Evolutionary conservation across 176 grass and related monocot species (phyloP), one percentile per base, ranked within the genome.

Genomic region (Elymus sibiricus): DNA sequence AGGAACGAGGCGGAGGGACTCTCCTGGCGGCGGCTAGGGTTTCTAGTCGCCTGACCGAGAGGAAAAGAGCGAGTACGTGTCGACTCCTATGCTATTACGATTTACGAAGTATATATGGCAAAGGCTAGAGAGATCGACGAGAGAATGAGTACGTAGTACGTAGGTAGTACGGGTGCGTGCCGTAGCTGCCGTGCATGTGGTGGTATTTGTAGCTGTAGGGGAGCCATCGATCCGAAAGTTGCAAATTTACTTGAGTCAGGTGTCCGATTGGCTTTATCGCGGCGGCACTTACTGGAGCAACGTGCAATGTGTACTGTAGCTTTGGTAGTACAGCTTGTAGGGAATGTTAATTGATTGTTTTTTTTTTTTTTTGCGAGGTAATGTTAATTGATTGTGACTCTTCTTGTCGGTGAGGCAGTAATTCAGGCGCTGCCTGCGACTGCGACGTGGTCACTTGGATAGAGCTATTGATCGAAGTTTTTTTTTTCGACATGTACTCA

Each of bases 161-260:
- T n/a, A 66, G 0, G 14, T 66, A 5, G 31, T 37, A 72, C 69
- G 37, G 22, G 37, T 72, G 69, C 69, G 11, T 72, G 37, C 69
- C 14, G 77, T 62, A 43, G 37, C 60, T 29, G 78, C 31, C 31
- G 19, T 59, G 60, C 53, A 15, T 32, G 32, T 79, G n/a, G 77
- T 63, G 22, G 77, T 79, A 80, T 65, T 80, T 80, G 43, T 80
- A 80, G 55, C 65, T 80, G 43, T 80, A 80, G 55, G 78, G 17
- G 37, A 28, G 13, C 0, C 59, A 28, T 79, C 16, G 77, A 15
- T 47, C 1, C 6, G 14, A 74, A 46, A 47, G 71, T 10, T 17
- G 24, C 40, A 47, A 74, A 70, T 39, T 70, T 26, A 74, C 13
- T 47, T 9, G 24, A 27, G 40, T 74, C 40, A 74, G 71, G 71